Conservation (phyloP, 495 filamentous ascomycete genomes). For the Bombardia bombarda region DNA sequence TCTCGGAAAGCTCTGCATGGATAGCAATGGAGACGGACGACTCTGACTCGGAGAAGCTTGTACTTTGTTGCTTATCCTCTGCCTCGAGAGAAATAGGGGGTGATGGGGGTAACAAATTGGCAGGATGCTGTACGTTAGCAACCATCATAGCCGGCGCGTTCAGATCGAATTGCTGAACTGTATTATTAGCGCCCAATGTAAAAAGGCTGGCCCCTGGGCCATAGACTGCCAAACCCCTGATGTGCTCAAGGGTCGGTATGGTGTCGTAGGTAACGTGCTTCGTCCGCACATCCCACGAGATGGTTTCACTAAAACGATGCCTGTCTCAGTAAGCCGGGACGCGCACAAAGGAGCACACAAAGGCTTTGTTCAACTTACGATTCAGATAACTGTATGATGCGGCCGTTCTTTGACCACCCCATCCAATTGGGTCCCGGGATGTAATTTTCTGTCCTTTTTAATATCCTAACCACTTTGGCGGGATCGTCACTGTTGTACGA, state of each 20-base stretch:
- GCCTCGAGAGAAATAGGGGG: conserved; percentile 72
- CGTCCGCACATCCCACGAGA: conserved; percentile 92
- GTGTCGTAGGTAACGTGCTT: conserved; percentile 86
- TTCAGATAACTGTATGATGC: conserved; percentile 87
- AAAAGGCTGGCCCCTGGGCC: conserved; percentile 88
- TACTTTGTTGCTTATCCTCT: conserved; percentile 34
- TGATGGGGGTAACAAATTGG: conserved; percentile 63
- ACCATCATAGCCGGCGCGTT: conserved; percentile 70
- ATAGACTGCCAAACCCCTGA: conserved; percentile 77
- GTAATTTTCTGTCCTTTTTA: conserved; percentile 72
- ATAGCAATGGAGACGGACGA: conserved; percentile 39
- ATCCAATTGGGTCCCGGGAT: conserved; percentile 85
- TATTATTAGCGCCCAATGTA: conserved; percentile 79
- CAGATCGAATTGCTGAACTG: conserved; percentile 89
- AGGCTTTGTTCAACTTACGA: conserved; percentile 57
- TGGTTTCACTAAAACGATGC: conserved; percentile 60
- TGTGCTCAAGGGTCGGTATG: conserved; percentile 75
- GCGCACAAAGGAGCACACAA: neutral
- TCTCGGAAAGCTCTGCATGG: conserved; percentile 51
- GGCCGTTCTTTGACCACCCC: conserved; percentile 95
- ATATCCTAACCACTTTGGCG: conserved; percentile 75
- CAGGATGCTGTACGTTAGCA: conserved; percentile 74
- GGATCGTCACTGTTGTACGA: conserved; percentile 64
- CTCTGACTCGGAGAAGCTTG: conserved; percentile 35
- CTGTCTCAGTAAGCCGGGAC: neutral